These are phyloP conservation scores for Nissolia schottii DNA, from an alignment of 306 rosid genomes.

Conservation along the genomic window DNA sequence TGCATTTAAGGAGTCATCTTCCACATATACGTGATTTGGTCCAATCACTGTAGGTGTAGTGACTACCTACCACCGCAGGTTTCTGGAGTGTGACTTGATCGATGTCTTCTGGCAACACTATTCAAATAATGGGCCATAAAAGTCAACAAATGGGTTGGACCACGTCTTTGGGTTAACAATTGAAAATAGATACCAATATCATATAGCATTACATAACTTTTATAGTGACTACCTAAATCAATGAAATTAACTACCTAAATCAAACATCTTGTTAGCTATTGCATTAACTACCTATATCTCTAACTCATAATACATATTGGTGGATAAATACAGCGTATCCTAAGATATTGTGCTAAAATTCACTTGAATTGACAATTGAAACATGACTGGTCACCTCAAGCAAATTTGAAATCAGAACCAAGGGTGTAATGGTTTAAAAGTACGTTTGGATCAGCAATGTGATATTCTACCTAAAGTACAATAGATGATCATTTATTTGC, in stretches of 20 bases:
- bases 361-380: too few relatives aligned
- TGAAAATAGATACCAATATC: not conserved
- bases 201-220: too few relatives aligned
- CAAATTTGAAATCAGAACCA: not conserved
- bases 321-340: too few relatives aligned
- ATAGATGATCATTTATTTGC: not conserved
- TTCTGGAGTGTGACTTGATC: not conserved
- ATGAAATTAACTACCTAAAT: too few relatives aligned
- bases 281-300: too few relatives aligned
- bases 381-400: not conserved
- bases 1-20: not conserved
- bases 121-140: not conserved
- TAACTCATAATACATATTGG: too few relatives aligned
- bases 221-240: too few relatives aligned
- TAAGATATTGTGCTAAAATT: too few relatives aligned
- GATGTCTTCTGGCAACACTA: not conserved
- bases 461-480: not conserved
- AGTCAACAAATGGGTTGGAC: not conserved
- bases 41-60: not conserved
- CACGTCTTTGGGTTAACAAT: too few relatives aligned
- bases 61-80: too few relatives aligned
- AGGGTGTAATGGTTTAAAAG: not conserved
- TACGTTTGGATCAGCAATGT: not conserved
- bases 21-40: not conserved
- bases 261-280: not conserved